Base-by-base conservation (phyloP, 2,329 filamentous ascomycete species). In the Pseudogymnoascus sp. region DNA sequence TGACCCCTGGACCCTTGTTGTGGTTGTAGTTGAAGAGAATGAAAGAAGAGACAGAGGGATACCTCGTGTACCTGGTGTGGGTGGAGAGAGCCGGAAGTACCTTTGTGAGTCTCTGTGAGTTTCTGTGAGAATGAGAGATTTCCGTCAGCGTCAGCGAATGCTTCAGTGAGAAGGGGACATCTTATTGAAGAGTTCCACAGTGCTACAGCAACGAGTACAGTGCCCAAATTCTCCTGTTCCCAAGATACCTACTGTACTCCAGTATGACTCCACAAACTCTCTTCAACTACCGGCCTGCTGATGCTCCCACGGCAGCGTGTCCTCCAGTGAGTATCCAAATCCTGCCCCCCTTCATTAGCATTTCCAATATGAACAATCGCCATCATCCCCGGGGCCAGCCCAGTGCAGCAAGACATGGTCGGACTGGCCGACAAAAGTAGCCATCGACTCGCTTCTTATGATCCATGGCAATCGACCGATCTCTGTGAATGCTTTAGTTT, bases 11-110 rank as follows among this genome's bases (percentile, higher is more conserved):
- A 53, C 47, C 47, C 47, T 53, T 53, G 47, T 53, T 31, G 21
- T 40, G 16, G 38, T 42, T 42, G 38, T 42, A 4, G 37, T 35
- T 42, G 16, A 53, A 53, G 4, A 11, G 14, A 31, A 19, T 26
- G 47, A 53, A 53, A 53, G 26, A 53, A 53, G 44, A 53, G 24
- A 53, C 44, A 31, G 44, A 53, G 24, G 29, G 44, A 53, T 53
- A 50, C 44, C 44, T 31, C 44, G 44, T 50, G 44, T 16, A 24
- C 14, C 6, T 16, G 14, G 26, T 53, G 47, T 53, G 47, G 26
- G 47, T 53, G 26, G 47, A 19, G 47, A 53, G 24, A 53, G 19
- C 26, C 2, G 47, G 8, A 53, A 53, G 47, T 53, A 53, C 26
- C 47, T 31, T 6, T 53, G 24, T 50, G 44, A 29, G 44, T 50